Evolutionary conservation across 495 filamentous ascomycete species (phyloP).

Genomic region (Penicillium angulare): DNA sequence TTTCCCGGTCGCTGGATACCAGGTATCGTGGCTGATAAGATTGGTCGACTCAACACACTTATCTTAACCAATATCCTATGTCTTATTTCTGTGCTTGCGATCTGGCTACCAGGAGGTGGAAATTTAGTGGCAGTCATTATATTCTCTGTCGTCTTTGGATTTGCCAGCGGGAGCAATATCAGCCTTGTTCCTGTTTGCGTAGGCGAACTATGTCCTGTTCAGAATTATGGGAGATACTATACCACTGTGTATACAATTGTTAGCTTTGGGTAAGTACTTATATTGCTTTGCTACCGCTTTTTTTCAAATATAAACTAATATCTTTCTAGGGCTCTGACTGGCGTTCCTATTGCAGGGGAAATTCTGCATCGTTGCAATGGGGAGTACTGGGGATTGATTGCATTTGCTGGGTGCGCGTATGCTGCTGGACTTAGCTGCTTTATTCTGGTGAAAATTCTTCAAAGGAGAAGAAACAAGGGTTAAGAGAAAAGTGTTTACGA

Average conservation of each 20-base stretch:
- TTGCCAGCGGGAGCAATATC: slow-evolving; percentile 81
- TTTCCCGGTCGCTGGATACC: slow-evolving; percentile 68
- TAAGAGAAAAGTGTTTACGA: too few species aligned
- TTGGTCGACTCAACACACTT: slow-evolving; percentile 63
- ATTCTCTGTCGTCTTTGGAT: slow-evolving; percentile 78
- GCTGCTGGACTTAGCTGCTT: slow-evolving; percentile 57
- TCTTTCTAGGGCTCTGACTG: slow-evolving; percentile 61
- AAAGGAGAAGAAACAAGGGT: too few species aligned
- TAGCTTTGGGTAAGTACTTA: slow-evolving; percentile 66
- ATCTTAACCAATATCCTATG: slow-evolving; percentile 59
- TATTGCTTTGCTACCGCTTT: slow-evolving; percentile 22
- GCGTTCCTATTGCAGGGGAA: slow-evolving; percentile 85
- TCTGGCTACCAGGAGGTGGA: slow-evolving; percentile 73
- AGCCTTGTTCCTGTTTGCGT: slow-evolving; percentile 84
- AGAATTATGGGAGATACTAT: slow-evolving; percentile 81
- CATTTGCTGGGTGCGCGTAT: slow-evolving; percentile 66
- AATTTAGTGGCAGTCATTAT: slow-evolving; percentile 62
- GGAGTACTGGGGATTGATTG: slow-evolving; percentile 63
- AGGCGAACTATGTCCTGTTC: slow-evolving; percentile 81
- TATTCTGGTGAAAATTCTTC: slow-evolving; percentile 57
- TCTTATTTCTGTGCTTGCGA: slow-evolving; percentile 60
- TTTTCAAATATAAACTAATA: too few species aligned
- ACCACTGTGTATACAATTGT: slow-evolving; percentile 86
- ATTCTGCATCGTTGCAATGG: slow-evolving; percentile 56
- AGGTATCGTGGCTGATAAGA: slow-evolving; percentile 56